Conservation (phyloP, 2,329 filamentous ascomycete genomes). For the Fusarium algeriense region DNA sequence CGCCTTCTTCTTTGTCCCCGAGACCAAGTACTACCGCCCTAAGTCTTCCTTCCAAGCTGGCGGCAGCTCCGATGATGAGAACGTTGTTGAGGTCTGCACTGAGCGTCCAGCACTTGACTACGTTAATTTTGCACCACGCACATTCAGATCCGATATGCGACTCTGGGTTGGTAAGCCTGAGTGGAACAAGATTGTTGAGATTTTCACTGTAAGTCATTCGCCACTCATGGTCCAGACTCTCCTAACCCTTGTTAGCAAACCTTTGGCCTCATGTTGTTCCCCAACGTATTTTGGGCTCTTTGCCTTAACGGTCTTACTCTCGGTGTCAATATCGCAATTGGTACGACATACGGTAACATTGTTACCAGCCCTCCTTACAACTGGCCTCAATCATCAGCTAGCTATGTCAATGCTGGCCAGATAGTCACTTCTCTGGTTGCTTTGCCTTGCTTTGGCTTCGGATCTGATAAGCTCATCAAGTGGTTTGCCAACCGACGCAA, state of each 20-base stretch:
- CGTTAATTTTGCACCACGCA: constrained; percentile 36
- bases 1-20: constrained; percentile 22
- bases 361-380: constrained; percentile 36
- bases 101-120: constrained; percentile 37
- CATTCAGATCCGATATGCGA: constrained; percentile 37
- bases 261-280: constrained; percentile 38
- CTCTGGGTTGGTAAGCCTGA: constrained; percentile 40
- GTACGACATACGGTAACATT: constrained; percentile 38
- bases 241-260: constrained; percentile 31
- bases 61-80: constrained; percentile 14
- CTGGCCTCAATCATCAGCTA: constrained; percentile 36
- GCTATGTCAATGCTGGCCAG: constrained; percentile 40
- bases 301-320: constrained; percentile 39
- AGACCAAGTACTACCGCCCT: constrained; percentile 21
- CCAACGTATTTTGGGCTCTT: constrained; percentile 41
- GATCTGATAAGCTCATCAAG: constrained; percentile 40
- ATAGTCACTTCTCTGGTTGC: constrained; percentile 38
- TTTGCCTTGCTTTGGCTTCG: constrained; percentile 35
- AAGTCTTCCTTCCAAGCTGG: constrained; percentile 12
- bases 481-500: constrained; percentile 36
- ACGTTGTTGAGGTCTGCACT: constrained; percentile 19
- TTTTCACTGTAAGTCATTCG: constrained; percentile 17
- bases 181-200: constrained; percentile 28
- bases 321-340: constrained; percentile 42
- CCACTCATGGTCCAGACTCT: not conserved